Evolutionary conservation across 148 eudicot genomes (phyloP), one percentile per base, ranked within the genome.

Genomic region (Vaccinium corymbosum): DNA sequence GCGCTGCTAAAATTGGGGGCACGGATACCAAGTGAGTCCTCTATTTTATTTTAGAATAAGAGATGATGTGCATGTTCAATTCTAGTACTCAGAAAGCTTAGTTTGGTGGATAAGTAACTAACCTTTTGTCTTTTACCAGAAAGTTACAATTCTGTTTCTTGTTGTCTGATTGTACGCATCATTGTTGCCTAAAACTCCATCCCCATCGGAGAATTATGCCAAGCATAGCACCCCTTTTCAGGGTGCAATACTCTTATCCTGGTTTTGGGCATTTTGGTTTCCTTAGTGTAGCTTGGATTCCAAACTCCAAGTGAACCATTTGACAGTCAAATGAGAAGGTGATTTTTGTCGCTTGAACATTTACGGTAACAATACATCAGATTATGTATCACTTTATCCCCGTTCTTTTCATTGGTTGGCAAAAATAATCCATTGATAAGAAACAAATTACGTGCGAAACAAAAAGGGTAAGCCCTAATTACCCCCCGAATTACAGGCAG

Each of bases 1-100:
- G 93, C 80, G 84, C 81, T 81, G 91, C 86, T 7, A 89, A 85
- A 83, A 94, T 94, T 78, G 98, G 98, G 1, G 93, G 46, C 75
- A 90, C 90, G 22, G 90, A 94, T 87, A 52, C 90, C 42, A 53
- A 51, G 95, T 94, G 86, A 89, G 97, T 89, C 76, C 50, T 81
- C 76, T 77, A 81, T 19, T 64, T 12, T 2, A 19, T 2, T 17
- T 15, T 38, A 56, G 25, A 35, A 56, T 68, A 32, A 16, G 35
- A 55, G 17, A 17, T 55, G 25, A 55, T n/a, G 83, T 14, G 55
- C 42, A 14, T 68, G 27, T 27, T 68, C 73, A 68, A 3, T 48
- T 55, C 81, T 57, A 20, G 19, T 59, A 80, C 48, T 80, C 5
- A 48, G 55, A 76, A 76, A 76, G 79, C 79, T 76, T n/a, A 59